phyloP scores from a whole-genome alignment of 768 basidiomycete species.

The Termitomyces sp. region DNA sequence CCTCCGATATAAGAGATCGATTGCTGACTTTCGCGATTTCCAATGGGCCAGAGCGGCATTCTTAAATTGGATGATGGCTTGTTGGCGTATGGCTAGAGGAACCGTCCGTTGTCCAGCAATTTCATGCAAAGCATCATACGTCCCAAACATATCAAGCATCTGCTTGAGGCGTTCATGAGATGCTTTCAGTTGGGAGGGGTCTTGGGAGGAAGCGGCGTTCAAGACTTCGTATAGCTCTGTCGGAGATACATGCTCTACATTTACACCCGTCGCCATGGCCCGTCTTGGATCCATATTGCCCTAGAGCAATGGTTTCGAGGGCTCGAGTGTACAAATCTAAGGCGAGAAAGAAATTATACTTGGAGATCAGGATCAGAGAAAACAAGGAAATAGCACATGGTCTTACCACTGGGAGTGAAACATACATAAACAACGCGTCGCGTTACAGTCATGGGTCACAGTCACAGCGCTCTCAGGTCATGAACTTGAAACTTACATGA shows the following conservation, averaged over 20 bases:
- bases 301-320: too few species aligned
- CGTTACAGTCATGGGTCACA: conserved; percentile 16
- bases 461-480: not conserved
- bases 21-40: conserved; percentile 69
- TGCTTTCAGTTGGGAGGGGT: conserved; percentile 51
- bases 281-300: conserved; percentile 29
- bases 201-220: conserved; percentile 69
- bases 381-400: too few species aligned
- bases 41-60: conserved; percentile 74
- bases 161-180: conserved; percentile 62
- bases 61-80: conserved; percentile 89
- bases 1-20: not conserved
- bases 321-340: not conserved
- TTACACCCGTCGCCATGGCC: conserved; percentile 29
- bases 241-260: conserved; percentile 48
- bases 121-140: conserved; percentile 68
- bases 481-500: not conserved
- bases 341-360: not conserved
- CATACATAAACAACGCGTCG: conserved; percentile 48
- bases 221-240: conserved; percentile 69
- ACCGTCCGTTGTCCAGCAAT: conserved; percentile 63
- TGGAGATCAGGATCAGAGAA: too few species aligned
- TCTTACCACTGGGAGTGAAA: conserved; percentile 18
- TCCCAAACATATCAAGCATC: conserved; percentile 67
- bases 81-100: conserved; percentile 70